A percentile compares a stretch with the other conserved stretches of the same genome.
Evolutionary conservation across 352 stramenopile genomes (phyloP).

Genomic region (Globisporangium cystogenes): DNA sequence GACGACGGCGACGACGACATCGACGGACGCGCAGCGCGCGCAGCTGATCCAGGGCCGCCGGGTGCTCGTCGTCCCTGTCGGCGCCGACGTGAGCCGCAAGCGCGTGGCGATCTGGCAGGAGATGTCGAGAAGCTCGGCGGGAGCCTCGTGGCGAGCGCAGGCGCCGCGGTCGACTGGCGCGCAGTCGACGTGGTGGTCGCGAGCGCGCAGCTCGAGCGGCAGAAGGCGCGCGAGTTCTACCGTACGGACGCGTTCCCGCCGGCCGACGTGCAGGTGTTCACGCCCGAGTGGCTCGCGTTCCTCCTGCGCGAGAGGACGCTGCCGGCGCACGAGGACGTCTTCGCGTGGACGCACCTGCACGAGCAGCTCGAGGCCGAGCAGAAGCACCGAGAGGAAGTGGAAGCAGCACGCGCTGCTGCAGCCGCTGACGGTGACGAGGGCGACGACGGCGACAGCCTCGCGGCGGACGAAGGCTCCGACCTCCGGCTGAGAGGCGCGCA

Average conservation of each 20-base stretch:
- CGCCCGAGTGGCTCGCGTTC: slow-evolving; percentile 62
- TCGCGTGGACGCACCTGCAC: slow-evolving; percentile 34
- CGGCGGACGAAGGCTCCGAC: slow-evolving; percentile 51
- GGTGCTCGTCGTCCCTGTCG: slow-evolving; percentile 50
- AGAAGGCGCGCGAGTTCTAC: slow-evolving; percentile 27
- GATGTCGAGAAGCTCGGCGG: slow-evolving; percentile 51
- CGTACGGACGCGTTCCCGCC: slow-evolving; percentile 27
- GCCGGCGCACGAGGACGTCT: slow-evolving; percentile 13
- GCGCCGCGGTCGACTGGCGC: slow-evolving; percentile 27
- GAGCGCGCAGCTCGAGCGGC: slow-evolving; percentile 34
- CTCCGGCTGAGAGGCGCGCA: slow-evolving; percentile 20
- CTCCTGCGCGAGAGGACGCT: slow-evolving; percentile 37
- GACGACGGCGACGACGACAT: no score
- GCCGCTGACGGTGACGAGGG: slow-evolving; percentile 8
- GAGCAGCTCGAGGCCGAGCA: slow-evolving; percentile 24
- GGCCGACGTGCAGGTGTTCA: slow-evolving; percentile 28
- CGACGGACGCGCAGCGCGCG: background rate
- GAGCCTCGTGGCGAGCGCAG: slow-evolving; percentile 4
- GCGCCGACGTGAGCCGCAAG: slow-evolving; percentile 58
- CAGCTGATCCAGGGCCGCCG: slow-evolving; percentile 26
- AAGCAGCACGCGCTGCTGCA: slow-evolving; percentile 14
- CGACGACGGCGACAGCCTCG: slow-evolving; percentile 10
- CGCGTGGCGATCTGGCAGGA: slow-evolving; percentile 58
- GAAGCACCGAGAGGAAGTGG: slow-evolving; percentile 13
- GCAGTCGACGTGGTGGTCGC: slow-evolving; percentile 39